Conservation (phyloP, 2,329 filamentous ascomycete genomes). For the Decorospora gaudefroyi region DNA sequence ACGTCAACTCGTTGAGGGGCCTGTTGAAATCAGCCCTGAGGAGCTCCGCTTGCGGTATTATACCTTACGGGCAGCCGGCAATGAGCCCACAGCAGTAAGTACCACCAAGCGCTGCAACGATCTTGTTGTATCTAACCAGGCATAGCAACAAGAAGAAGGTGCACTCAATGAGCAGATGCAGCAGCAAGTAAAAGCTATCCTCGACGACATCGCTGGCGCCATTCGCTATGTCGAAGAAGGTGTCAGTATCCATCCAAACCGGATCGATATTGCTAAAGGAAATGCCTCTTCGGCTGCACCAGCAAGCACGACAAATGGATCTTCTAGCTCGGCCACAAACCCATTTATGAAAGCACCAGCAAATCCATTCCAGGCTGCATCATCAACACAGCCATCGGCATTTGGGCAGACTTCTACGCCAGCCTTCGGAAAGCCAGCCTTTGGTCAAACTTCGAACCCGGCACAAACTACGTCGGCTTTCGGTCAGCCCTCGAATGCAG, state of each 20-base stretch:
- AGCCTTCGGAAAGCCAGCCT: constrained; percentile 43
- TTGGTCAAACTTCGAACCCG: constrained; percentile 49
- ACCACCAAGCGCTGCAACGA: neutral
- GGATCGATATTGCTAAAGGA: constrained; percentile 39
- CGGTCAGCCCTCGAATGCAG: constrained; percentile 46
- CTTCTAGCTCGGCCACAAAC: constrained; percentile 22
- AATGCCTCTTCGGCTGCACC: constrained; percentile 17
- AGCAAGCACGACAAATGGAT: constrained; percentile 6
- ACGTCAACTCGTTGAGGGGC: constrained; percentile 80
- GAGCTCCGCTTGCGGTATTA: constrained; percentile 79
- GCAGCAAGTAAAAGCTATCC: constrained; percentile 71
- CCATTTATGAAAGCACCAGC: constrained; percentile 33
- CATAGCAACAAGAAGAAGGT: constrained; percentile 64
- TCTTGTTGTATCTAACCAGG: constrained; percentile 16
- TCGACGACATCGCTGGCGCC: constrained; percentile 72
- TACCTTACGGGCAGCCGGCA: constrained; percentile 64
- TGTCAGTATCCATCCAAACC: constrained; percentile 42
- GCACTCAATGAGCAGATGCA: constrained; percentile 65
- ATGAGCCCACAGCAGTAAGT: constrained; percentile 58
- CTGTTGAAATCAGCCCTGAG: constrained; percentile 84
- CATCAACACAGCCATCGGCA: constrained; percentile 27
- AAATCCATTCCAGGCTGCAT: constrained; percentile 15
- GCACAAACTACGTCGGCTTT: constrained; percentile 38
- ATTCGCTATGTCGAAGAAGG: constrained; percentile 46
- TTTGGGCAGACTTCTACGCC: constrained; percentile 47